A percentile compares a stretch with the other conserved stretches of the same genome.
Conservation (phyloP, 2,329 filamentous ascomycete genomes). For the Ascochyta clinopodiicola region DNA sequence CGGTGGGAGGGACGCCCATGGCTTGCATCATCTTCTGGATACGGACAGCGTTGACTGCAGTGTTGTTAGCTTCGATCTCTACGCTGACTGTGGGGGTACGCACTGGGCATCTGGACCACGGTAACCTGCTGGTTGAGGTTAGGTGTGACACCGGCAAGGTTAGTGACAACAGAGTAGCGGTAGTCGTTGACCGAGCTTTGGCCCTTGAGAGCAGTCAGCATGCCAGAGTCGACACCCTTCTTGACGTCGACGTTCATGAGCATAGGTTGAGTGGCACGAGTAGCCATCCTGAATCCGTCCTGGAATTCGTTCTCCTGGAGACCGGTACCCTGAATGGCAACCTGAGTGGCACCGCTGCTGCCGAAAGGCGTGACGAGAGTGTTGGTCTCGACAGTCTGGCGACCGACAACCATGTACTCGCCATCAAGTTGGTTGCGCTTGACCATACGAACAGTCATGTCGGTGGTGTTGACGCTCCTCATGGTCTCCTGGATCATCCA, state of each 20-base stretch:
- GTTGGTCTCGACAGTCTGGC: conserved; percentile 46
- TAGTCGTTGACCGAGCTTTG: conserved; percentile 43
- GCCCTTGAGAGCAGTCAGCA: conserved; percentile 43
- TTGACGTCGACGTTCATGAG: conserved; percentile 46
- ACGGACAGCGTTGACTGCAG: conserved; percentile 42
- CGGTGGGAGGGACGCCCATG: conserved; percentile 39
- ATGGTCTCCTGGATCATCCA: conserved; percentile 50
- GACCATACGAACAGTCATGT: conserved; percentile 47
- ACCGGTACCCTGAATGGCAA: conserved; percentile 44
- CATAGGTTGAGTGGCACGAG: conserved; percentile 45
- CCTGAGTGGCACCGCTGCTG: conserved; percentile 30
- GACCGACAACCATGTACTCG: conserved; percentile 49
- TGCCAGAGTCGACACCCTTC: conserved; percentile 42
- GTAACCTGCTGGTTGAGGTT: conserved; percentile 46
- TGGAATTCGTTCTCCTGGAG: conserved; percentile 49
- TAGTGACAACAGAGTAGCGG: conserved; percentile 45
- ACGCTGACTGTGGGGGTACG: conserved; percentile 7
- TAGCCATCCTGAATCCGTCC: conserved; percentile 48
- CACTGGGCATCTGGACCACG: conserved; percentile 47
- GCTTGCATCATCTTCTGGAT: conserved; percentile 47
- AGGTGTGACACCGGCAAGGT: conserved; percentile 42
- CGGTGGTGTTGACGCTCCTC: conserved; percentile 45
- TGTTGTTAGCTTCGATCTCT: conserved; percentile 16
- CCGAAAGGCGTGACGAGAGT: conserved; percentile 43
- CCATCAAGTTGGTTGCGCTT: conserved; percentile 46